Evolutionary conservation across 176 grass and related monocot genomes (phyloP).

Genomic region (Saccharum spontaneum): DNA sequence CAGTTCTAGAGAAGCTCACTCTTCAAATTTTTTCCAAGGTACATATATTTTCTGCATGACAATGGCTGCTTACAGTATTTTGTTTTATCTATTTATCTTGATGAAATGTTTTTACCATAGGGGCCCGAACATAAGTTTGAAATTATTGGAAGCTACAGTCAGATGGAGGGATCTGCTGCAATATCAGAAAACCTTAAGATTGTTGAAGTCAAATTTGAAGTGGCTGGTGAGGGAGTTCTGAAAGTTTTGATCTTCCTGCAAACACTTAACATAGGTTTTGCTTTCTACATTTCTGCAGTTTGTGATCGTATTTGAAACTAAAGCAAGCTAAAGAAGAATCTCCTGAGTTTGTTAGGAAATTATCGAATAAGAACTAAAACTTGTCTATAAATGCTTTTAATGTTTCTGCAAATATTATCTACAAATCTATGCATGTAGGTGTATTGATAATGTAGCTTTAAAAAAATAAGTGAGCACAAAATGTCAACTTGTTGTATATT

Average conservation of each 20-base stretch:
- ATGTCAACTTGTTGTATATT: background rate
- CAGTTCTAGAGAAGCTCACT: constrained; percentile 32
- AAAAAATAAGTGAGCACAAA: background rate
- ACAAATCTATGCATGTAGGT: background rate
- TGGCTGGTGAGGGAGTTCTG: background rate
- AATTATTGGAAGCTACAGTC: background rate
- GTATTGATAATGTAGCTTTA: background rate
- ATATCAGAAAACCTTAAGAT: background rate
- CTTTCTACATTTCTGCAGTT: background rate
- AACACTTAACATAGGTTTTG: background rate
- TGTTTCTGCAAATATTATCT: no score
- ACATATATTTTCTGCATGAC: background rate
- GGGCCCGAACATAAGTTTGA: background rate
- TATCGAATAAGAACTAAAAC: background rate
- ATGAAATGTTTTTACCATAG: background rate
- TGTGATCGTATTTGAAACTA: background rate
- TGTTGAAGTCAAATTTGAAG: constrained; percentile 1
- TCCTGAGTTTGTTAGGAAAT: background rate
- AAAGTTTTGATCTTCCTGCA: background rate
- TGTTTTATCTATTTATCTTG: background rate
- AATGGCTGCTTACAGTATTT: background rate
- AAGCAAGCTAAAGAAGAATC: background rate
- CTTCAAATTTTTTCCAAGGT: constrained; percentile 10
- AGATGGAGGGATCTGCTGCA: background rate
- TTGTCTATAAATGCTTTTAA: background rate